phyloP scores from a whole-genome alignment of 306 rosid species.

The Vicia faba region DNA sequence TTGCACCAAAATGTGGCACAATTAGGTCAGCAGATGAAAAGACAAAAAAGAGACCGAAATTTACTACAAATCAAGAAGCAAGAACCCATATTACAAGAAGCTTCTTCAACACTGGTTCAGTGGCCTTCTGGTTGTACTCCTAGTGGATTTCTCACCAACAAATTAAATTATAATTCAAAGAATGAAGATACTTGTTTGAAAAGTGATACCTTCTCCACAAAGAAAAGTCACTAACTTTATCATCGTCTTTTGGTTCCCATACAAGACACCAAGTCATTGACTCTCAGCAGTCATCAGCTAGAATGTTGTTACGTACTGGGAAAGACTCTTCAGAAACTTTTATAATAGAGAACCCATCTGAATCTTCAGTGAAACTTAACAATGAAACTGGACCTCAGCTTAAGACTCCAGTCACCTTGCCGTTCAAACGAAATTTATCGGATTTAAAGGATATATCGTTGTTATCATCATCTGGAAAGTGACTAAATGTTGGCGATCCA shows the following conservation, averaged over 20 bases:
- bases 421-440: constrained; percentile 68
- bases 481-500: constrained; percentile 67
- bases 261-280: too few relatives aligned
- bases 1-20: too few relatives aligned
- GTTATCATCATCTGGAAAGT: constrained; percentile 64
- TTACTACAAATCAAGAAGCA: too few relatives aligned
- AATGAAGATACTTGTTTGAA: constrained; percentile 64
- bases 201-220: constrained; percentile 53
- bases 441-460: constrained; percentile 70
- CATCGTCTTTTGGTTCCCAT: too few relatives aligned
- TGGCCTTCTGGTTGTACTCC: constrained; percentile 88
- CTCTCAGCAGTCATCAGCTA: too few relatives aligned
- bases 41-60: too few relatives aligned
- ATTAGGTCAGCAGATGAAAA: too few relatives aligned
- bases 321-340: too few relatives aligned
- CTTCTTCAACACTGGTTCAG: constrained; percentile 59
- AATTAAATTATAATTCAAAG: constrained; percentile 52
- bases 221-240: constrained; percentile 74
- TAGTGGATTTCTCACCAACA: constrained; percentile 68
- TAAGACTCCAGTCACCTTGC: constrained; percentile 71
- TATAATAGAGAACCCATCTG: too few relatives aligned
- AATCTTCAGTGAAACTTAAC: too few relatives aligned
- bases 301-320: too few relatives aligned
- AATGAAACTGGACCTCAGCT: constrained; percentile 67
- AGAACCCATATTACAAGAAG: constrained; percentile 70